phyloP scores from a whole-genome alignment of 148 eudicot genomes.

The Amaranthus palmeri region DNA sequence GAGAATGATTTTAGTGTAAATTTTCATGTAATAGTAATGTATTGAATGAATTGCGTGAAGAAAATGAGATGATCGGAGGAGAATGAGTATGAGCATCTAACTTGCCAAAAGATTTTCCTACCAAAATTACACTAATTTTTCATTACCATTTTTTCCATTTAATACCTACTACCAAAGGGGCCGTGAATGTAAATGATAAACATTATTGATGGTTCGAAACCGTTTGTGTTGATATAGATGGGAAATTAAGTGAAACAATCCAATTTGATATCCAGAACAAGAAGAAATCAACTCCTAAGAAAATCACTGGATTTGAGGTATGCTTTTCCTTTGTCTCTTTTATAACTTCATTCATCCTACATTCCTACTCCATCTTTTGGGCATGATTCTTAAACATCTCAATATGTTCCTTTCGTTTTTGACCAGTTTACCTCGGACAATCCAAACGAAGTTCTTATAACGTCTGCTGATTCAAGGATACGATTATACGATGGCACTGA shows the following conservation, averaged over 20 bases:
- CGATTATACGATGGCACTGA: slow-evolving; percentile 64
- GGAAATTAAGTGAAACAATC: slow-evolving; percentile 57
- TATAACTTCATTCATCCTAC: neutral
- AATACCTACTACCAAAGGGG: too few relatives aligned
- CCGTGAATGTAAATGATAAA: too few relatives aligned
- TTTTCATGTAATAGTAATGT: too few relatives aligned
- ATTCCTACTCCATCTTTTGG: neutral
- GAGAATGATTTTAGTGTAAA: too few relatives aligned
- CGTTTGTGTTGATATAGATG: slow-evolving; percentile 32
- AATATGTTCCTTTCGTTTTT: neutral
- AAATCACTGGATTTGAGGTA: slow-evolving; percentile 91
- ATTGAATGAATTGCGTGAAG: too few relatives aligned
- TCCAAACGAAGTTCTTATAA: slow-evolving; percentile 73
- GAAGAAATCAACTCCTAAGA: slow-evolving; percentile 63
- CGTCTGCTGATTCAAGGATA: slow-evolving; percentile 87
- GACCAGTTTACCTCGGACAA: slow-evolving; percentile 58
- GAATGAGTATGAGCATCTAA: too few relatives aligned
- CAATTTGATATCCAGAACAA: slow-evolving; percentile 55
- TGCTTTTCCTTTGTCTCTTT: neutral
- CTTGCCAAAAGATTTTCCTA: too few relatives aligned
- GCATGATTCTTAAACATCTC: neutral
- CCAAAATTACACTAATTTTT: too few relatives aligned
- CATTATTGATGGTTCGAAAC: too few relatives aligned
- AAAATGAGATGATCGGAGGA: too few relatives aligned
- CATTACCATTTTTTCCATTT: too few relatives aligned